Base-by-base conservation (phyloP, 192 early-diverging fungal genomes). In the Gigaspora rosea region DNA sequence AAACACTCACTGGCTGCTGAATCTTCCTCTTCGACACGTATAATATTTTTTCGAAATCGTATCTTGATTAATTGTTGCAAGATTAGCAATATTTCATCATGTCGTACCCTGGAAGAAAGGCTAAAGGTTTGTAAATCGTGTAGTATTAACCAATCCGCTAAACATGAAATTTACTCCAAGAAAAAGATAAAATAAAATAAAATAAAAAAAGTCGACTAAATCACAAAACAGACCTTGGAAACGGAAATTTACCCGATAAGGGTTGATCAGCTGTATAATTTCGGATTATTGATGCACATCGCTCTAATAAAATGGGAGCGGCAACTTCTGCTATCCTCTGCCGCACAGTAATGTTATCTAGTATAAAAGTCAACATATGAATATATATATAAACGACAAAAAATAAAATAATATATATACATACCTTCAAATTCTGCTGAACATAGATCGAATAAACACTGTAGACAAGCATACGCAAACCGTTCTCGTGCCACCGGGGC, bases 251-350 rank as follows among this genome's bases (percentile, higher is more conserved):
- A n/a, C 91, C 92, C 58, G 89, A 85, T 46, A 91, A 79, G 5
- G 86, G 86, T 77, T 89, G 86, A 80, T 94, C 93, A 18, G 84
- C 83, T 20, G 82, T 83, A 76, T 92, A 94, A 22, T 84, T 83
- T 11, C 82, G 77, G 11, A 94, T 79, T 2, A 92, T 82, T 0
- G 80, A 79, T 46, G 85, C 85, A 67, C 90, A 92, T 46, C 90
- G 84, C 22, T 91, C 86, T 20, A 93, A 78, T 54, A 93, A 70
- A 5, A 93, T 83, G 10, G 90, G 89, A 3, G 87, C 87, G 13
- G 86, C 84, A 5, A 88, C 82, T 64, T 86, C 78, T 8, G 92
- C 92, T 59, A 93, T 90, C 4, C 91, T 80, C 20, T 84, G 79
- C 12, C 87, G 81, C 22, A 84, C 80, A 27, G 88, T 78, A 20